Evolutionary conservation across 148 eudicot genomes (phyloP).

Genomic region (Spergularia bocconei): DNA sequence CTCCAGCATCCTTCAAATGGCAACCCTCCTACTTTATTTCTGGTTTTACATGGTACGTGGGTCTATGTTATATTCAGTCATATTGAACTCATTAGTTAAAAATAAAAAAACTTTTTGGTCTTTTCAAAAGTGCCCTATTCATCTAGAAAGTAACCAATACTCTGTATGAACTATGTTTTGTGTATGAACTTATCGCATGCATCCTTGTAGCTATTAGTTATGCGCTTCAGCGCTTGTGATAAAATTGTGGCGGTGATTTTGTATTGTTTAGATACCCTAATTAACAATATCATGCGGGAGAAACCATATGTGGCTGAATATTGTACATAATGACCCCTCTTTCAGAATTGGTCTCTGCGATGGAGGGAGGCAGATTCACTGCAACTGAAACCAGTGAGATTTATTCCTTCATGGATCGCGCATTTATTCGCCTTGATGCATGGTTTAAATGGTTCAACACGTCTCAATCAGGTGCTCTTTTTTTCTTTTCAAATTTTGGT

Average conservation of each 20-base stretch:
- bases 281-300: not conserved
- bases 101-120: not conserved
- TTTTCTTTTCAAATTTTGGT: no score
- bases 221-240: no score
- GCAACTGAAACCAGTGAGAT: constrained; percentile 53
- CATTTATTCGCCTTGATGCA: constrained; percentile 85
- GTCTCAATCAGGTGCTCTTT: constrained; percentile 70
- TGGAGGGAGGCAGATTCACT: constrained; percentile 53
- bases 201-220: no score
- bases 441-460: constrained; percentile 98
- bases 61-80: constrained; percentile 2
- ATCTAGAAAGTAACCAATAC: no score
- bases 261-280: no score
- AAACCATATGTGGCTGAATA: constrained; percentile 3
- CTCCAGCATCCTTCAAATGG: constrained; percentile 91
- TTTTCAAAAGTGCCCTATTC: not conserved
- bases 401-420: constrained; percentile 60
- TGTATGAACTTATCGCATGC: no score
- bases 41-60: constrained; percentile 71
- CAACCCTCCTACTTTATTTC: constrained; percentile 91
- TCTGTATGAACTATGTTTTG: no score
- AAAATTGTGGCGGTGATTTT: no score
- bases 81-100: not conserved
- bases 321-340: constrained; percentile 13
- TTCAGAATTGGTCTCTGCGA: constrained; percentile 65